These are phyloP conservation scores for Penicillium arizonense DNA, from an alignment of 495 filamentous ascomycete species.

Conservation along the genomic window DNA sequence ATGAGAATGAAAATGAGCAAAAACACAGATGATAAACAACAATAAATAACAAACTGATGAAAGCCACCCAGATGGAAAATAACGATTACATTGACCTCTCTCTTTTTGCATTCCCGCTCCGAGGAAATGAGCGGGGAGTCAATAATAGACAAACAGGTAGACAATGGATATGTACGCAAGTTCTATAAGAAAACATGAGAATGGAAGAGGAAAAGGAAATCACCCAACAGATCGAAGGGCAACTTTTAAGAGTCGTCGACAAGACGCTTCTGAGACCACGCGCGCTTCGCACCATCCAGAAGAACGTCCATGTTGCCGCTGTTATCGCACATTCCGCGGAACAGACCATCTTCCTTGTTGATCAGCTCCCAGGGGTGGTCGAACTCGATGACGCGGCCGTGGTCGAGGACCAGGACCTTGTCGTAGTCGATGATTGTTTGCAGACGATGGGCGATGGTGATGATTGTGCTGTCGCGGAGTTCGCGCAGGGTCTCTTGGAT, in stretches of 20 bases:
- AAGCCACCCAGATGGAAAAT: background rate
- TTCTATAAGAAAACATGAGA: background rate
- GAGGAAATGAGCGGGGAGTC: background rate
- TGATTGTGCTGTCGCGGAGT: constrained; percentile 81
- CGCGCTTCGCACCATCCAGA: constrained; percentile 72
- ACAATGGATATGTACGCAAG: constrained; percentile 7
- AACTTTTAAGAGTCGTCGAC: constrained; percentile 47
- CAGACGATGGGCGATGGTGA: constrained; percentile 96
- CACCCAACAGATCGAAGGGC: background rate
- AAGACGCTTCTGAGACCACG: constrained; percentile 54
- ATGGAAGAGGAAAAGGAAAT: background rate
- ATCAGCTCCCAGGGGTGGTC: constrained; percentile 83
- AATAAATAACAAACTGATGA: background rate
- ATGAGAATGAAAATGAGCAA: background rate
- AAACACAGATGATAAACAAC: background rate
- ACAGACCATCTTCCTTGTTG: constrained; percentile 63
- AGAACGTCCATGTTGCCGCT: constrained; percentile 82
- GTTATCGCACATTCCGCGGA: constrained; percentile 92
- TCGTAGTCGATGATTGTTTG: constrained; percentile 98
- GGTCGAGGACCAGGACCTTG: constrained; percentile 95
- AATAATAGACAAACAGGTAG: constrained; percentile 2
- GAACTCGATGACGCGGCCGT: constrained; percentile 83
- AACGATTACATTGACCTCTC: constrained; percentile 5
- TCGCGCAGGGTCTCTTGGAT: constrained; percentile 95
- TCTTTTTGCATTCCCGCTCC: background rate